These are phyloP conservation scores for Chalciporus sp. DNA, from an alignment of 1,284 basidiomycete genomes.

Conservation along the genomic window DNA sequence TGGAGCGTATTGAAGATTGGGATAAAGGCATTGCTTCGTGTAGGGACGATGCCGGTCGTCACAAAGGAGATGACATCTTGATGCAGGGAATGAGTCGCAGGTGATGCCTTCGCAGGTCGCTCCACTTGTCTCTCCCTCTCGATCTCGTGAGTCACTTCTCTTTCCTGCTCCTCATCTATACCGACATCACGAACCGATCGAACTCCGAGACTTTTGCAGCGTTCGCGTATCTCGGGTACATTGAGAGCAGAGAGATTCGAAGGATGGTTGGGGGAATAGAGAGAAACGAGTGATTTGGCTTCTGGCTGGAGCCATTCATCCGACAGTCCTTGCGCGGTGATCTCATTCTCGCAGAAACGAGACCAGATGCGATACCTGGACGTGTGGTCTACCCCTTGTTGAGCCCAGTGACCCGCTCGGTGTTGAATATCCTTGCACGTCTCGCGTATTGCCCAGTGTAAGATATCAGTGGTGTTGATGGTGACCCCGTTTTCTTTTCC, in stretches of 20 bases:
- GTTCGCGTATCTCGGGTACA: slow-evolving; percentile 29
- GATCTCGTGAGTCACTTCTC: slow-evolving; percentile 47
- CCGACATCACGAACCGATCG: slow-evolving; percentile 12
- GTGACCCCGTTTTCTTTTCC: background rate
- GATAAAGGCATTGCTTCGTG: slow-evolving; percentile 4
- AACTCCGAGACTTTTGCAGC: slow-evolving; percentile 34
- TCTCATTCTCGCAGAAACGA: slow-evolving; percentile 12
- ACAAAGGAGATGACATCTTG: slow-evolving; percentile 27
- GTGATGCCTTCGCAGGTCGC: slow-evolving; percentile 27
- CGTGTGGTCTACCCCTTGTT: slow-evolving; percentile 49
- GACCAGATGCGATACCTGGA: slow-evolving; percentile 38
- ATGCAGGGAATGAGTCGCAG: slow-evolving; percentile 29
- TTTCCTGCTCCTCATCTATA: slow-evolving; percentile 52
- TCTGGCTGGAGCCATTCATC: slow-evolving; percentile 43
- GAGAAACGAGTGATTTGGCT: slow-evolving; percentile 38
- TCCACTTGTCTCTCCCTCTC: slow-evolving; percentile 44
- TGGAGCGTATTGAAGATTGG: slow-evolving; percentile 16
- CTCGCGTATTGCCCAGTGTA: slow-evolving; percentile 49
- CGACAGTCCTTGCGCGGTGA: slow-evolving; percentile 20
- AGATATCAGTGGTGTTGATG: slow-evolving; percentile 38
- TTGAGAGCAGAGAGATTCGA: background rate
- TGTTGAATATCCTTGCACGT: slow-evolving; percentile 46
- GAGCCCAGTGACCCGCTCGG: slow-evolving; percentile 46
- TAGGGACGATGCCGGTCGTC: slow-evolving; percentile 20
- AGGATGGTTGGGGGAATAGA: slow-evolving; percentile 32